These are phyloP conservation scores for Ehretia macrophylla DNA, from an alignment of 257 asterid species.

Conservation along the genomic window DNA sequence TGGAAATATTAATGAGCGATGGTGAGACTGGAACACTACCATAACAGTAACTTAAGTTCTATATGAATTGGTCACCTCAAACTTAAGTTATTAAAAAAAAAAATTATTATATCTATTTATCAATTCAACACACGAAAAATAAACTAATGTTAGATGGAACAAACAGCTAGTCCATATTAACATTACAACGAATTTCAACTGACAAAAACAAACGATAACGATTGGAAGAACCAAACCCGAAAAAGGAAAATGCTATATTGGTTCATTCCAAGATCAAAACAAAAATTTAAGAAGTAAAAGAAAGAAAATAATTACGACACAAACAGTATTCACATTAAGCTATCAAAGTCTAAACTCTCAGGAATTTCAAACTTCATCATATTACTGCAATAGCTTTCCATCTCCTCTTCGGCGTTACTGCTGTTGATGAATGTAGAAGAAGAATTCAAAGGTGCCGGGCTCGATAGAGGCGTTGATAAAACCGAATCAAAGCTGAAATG, in stretches of 20 bases:
- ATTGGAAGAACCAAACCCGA: too few species aligned
- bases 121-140: too few species aligned
- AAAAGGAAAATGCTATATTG: too few species aligned
- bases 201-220: not conserved
- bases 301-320: not conserved
- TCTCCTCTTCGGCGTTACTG: conserved; percentile 35
- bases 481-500: conserved; percentile 28
- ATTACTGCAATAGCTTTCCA: conserved; percentile 35
- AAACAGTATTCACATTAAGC: conserved; percentile 26
- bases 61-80: too few species aligned
- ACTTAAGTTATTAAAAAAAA: too few species aligned
- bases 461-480: conserved; percentile 32
- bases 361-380: conserved; percentile 45
- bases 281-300: not conserved
- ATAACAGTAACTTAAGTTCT: too few species aligned
- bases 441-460: conserved; percentile 26
- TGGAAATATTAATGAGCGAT: too few species aligned
- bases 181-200: not conserved
- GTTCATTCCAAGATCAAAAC: not conserved
- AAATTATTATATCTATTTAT: too few species aligned
- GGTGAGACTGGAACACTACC: too few species aligned
- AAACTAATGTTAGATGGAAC: too few species aligned
- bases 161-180: not conserved
- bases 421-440: conserved; percentile 17
- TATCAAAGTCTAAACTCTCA: conserved; percentile 31